These are phyloP conservation scores for Plasmopara viticola DNA, from an alignment of 352 stramenopile genomes.

Conservation along the genomic window DNA sequence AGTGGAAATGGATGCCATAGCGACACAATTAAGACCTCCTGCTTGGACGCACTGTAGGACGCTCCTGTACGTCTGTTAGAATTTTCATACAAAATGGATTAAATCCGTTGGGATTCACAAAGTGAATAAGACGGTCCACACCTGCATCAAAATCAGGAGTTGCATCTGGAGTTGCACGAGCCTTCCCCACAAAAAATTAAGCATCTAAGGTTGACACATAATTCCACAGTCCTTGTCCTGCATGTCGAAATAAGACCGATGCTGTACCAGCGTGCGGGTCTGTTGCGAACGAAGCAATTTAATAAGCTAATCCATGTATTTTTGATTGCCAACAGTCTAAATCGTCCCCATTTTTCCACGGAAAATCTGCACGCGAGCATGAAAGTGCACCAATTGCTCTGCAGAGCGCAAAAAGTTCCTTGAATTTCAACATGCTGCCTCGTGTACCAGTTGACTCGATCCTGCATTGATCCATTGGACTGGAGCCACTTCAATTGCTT, in stretches of 20 bases:
- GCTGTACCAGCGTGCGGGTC: slow-evolving; percentile 28
- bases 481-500: neutral
- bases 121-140: slow-evolving; percentile 55
- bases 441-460: slow-evolving; percentile 20
- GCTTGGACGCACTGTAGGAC: slow-evolving; percentile 29
- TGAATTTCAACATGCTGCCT: slow-evolving; percentile 19
- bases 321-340: slow-evolving; percentile 11
- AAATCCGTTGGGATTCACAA: slow-evolving; percentile 37
- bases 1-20: slow-evolving; percentile 60
- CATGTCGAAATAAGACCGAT: slow-evolving; percentile 25
- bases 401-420: slow-evolving; percentile 30
- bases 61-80: slow-evolving; percentile 31
- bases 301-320: slow-evolving; percentile 35
- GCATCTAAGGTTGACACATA: slow-evolving; percentile 19
- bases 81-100: slow-evolving; percentile 20
- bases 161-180: slow-evolving; percentile 4
- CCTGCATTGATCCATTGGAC: slow-evolving; percentile 13
- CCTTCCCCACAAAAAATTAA: slow-evolving; percentile 24
- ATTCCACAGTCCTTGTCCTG: slow-evolving; percentile 16
- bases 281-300: slow-evolving; percentile 16
- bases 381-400: slow-evolving; percentile 34
- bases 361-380: slow-evolving; percentile 27
- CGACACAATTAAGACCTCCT: slow-evolving; percentile 44
- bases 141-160: slow-evolving; percentile 49
- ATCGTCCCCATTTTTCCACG: slow-evolving; percentile 40